Evolutionary conservation across 2,329 filamentous ascomycete species (phyloP).

Genomic region (Ophiostoma populinum): DNA sequence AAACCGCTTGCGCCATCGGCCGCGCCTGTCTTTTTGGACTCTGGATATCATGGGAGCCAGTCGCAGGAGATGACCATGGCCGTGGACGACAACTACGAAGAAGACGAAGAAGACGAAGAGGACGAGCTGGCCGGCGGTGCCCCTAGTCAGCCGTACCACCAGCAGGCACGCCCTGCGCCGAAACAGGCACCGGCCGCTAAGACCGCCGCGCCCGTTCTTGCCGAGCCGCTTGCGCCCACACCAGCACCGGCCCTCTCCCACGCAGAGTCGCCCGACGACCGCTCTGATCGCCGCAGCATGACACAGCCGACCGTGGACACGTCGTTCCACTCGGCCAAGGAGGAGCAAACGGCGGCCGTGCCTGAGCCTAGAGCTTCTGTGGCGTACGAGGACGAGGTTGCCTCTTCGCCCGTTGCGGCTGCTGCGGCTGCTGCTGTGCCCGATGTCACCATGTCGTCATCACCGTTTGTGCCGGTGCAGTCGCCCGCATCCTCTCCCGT

Average conservation of each 20-base stretch:
- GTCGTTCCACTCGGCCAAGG: conserved; percentile 26
- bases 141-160: background rate
- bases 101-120: conserved; percentile 14
- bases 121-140: conserved; percentile 10
- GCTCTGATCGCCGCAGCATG: conserved; percentile 12
- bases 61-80: conserved; percentile 30
- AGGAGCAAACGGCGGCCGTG: conserved; percentile 22
- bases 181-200: background rate
- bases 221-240: background rate
- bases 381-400: background rate
- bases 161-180: conserved; percentile 1
- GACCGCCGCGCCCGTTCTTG: background rate
- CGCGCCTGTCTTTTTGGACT: conserved; percentile 34
- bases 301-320: conserved; percentile 19
- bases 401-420: conserved; percentile 3
- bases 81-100: conserved; percentile 7
- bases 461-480: conserved; percentile 8
- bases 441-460: conserved; percentile 5
- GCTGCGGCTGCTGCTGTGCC: no score
- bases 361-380: conserved; percentile 2
- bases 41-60: conserved; percentile 57
- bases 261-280: conserved; percentile 5
- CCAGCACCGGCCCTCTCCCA: conserved; percentile 6
- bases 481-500: conserved; percentile 10
- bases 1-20: conserved; percentile 16